Conservation (phyloP, 169 alveolate genomes). For the Cyclospora cayetanensis region DNA sequence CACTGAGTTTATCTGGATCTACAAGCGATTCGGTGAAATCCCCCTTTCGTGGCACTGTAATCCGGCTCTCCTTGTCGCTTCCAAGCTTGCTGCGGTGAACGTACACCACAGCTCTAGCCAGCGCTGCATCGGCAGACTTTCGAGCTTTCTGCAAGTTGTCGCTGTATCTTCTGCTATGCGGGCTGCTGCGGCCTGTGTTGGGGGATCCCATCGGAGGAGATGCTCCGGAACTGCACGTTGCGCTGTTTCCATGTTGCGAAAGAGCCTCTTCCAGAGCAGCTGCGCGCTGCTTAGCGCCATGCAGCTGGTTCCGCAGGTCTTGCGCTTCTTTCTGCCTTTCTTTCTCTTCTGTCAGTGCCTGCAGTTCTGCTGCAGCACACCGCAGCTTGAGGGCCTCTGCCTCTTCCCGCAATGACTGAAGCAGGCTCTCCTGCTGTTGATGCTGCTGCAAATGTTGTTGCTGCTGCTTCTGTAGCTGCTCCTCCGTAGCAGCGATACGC, state of each 20-base stretch:
- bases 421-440: neutral
- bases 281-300: neutral
- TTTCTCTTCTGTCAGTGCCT: neutral
- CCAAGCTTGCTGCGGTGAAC: constrained; percentile 13
- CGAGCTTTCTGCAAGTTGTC: neutral
- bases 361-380: neutral
- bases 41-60: too few relatives aligned
- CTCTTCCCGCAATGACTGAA: neutral
- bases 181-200: neutral
- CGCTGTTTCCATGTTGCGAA: neutral
- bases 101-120: constrained; percentile 2
- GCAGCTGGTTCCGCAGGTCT: neutral
- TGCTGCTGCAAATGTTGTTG: neutral
- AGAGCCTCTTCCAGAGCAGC: neutral
- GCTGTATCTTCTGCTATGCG: neutral
- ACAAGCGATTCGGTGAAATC: too few relatives aligned
- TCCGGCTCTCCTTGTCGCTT: neutral
- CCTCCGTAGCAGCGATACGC: neutral
- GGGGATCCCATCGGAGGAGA: neutral
- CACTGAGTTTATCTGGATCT: too few relatives aligned
- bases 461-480: neutral
- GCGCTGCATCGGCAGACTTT: neutral
- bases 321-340: neutral
- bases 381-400: neutral
- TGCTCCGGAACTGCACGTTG: neutral